Evolutionary conservation across 352 stramenopile species (phyloP), one percentile per base, ranked within the genome.

Genomic region (Phytophthora agathidicida): DNA sequence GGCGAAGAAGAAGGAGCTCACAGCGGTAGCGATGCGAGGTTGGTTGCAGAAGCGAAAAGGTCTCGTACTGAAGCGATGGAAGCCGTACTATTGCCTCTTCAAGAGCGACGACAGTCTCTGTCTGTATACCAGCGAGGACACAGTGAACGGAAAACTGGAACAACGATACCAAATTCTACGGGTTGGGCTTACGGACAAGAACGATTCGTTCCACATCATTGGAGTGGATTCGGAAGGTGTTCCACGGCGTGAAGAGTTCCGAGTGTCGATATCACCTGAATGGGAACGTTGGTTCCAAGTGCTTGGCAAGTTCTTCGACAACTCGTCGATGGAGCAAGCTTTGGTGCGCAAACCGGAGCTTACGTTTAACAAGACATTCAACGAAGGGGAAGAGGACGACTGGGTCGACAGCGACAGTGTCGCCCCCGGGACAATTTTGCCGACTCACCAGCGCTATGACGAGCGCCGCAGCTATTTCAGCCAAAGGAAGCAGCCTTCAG

Each of bases 41-140:
- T 88, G 75, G 75, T 51, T 88, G n/a, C 72, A 88, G 61, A 73
- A 73, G 23, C 66, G 70, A 24, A 77, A 80, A 28, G 75, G 77
- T 1, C 53, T 73, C 11, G 62, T 88, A n/a, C 42, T 88, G 30
- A 83, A 80, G 61, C 75, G 77, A 14, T 88, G 77, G 77, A 81
- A 83, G 42, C 20, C 71, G 24, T 75, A 78, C 56, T 88, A 76
- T 58, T 85, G 75, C 32, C 48, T 88, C 17, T 64, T 85, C 16
- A 83, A 83, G 44, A 71, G 63, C 20, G 73, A 88, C 52, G 71
- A 83, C 35, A 70, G 61, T 4, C 59, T 88, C 9, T 83, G 71
- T n/a, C 47, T 88, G 1, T 88, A 86, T 39, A 31, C 65, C 16
- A 88, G 64, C 48, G 75, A 88, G 36, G 73, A 88, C 54, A 82